phyloP scores from a whole-genome alignment of 169 alveolate species.

The Plasmodium gaboni region DNA sequence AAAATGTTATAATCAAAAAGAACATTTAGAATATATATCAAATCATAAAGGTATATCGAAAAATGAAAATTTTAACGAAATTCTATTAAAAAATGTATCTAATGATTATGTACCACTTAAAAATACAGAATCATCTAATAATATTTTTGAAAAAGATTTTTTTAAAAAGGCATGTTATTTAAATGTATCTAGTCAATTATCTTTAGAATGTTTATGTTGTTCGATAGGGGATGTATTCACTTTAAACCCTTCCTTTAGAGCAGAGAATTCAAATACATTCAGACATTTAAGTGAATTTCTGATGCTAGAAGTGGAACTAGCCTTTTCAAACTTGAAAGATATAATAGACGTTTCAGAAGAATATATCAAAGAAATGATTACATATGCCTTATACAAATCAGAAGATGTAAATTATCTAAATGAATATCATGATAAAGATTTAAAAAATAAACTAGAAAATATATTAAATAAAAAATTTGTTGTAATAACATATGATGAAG shows the following conservation, averaged over 20 bases:
- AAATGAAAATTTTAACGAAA: conserved; percentile 65
- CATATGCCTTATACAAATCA: conserved; percentile 54
- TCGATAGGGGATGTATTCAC: conserved; percentile 96
- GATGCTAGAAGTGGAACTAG: conserved; percentile 99
- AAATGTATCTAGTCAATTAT: conserved; percentile 98
- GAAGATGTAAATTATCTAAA: conserved; percentile 75
- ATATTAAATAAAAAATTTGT: conserved; percentile 38
- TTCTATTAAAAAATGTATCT: conserved; percentile 96
- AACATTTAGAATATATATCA: conserved; percentile 25
- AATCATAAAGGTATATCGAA: not conserved
- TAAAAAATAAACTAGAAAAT: conserved; percentile 36
- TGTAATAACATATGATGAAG: conserved; percentile 78
- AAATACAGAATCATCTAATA: not conserved
- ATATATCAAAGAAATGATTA: conserved; percentile 73
- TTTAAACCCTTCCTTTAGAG: conserved; percentile 99
- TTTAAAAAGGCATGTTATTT: conserved; percentile 91
- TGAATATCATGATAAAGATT: conserved; percentile 37
- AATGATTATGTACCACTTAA: conserved; percentile 80
- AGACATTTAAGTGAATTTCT: conserved; percentile 99
- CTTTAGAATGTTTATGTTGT: conserved; percentile 95
- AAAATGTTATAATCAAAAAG: not conserved
- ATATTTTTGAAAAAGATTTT: conserved; percentile 32
- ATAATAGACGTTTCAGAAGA: conserved; percentile 77
- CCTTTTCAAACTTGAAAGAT: conserved; percentile 88
- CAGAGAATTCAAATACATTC: conserved; percentile 97